Base-by-base conservation (phyloP, 129 eudicot species). In the Saussurea involucrata region DNA sequence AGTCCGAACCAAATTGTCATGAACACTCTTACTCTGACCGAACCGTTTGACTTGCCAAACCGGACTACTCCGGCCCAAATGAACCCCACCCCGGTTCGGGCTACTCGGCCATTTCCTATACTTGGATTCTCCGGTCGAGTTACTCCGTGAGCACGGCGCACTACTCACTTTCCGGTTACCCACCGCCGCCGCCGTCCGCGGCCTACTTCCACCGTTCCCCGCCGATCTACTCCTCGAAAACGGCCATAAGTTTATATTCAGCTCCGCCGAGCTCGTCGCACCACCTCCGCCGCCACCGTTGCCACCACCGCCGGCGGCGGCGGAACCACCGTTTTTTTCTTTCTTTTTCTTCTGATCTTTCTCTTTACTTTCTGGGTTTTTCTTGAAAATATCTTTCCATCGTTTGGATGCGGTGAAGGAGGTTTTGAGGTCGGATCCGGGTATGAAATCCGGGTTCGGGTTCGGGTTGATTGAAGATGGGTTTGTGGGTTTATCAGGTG, bases 111-210 rank as follows among this genome's bases (percentile, higher is more conserved):
- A 87, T 31, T 81, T 86, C 75, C 90, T 83, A 22, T 88, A 74
- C 80, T 94, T 94, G 2, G 96, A 87, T 33, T 94, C 98, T 0
- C 98, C 97, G 20, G 91, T 84, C 1, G 98, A 95, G 90, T 95
- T 95, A 36, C 97, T 91, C 82, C 98, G 79, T 8, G 98, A 95
- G 57, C 98, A 95, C 63, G 98, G 98, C 24, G 98, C 98, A 33
- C 98, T 95, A 69, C 96, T 95, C 6, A 83, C 93, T 66, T 95
- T 95, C 88, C 98, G 79, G 73, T 80, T 68, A 0, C 66, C 82
- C 33, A 27, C 75, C 36, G 69, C 69, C 66, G 88, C 75, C 36
- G 69, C 69, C 66, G 88, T 76, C 1, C 86, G 71, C 21, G 89
- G 87, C 80, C 92, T 66, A 24, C 70, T 44, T 5, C 87, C 87